phyloP scores from a whole-genome alignment of 306 rosid genomes.

The Pueraria montana region DNA sequence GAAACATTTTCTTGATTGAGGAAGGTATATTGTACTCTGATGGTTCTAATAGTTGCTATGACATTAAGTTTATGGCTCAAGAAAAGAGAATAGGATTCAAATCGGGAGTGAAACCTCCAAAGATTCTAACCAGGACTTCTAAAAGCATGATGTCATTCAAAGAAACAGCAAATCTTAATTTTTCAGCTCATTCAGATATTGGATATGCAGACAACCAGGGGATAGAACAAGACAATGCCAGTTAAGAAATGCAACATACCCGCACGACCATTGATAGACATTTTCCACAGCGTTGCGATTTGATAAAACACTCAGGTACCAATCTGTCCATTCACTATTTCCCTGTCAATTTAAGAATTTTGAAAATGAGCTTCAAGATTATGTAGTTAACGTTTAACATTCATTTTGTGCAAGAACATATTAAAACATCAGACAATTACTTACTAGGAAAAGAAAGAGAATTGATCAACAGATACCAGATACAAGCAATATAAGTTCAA shows the following conservation, averaged over 20 bases:
- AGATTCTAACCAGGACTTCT: neutral
- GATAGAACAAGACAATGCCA: constrained; percentile 16
- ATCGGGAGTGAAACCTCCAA: neutral
- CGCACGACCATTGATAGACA: constrained; percentile 96
- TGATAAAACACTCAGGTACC: constrained; percentile 72
- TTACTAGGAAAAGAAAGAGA: constrained; percentile 18
- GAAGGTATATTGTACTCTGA: constrained; percentile 2
- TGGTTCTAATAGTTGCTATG: neutral
- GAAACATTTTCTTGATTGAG: neutral
- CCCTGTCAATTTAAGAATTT: constrained; percentile 61
- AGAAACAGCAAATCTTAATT: constrained; percentile 13
- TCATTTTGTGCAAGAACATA: constrained; percentile 17
- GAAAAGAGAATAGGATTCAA: neutral
- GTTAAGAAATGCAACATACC: constrained; percentile 72
- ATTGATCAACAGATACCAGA: constrained; percentile 30
- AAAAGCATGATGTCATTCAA: constrained; percentile 30
- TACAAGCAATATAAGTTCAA: constrained; percentile 11
- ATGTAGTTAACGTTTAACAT: constrained; percentile 12
- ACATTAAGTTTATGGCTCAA: constrained; percentile 12
- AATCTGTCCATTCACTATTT: constrained; percentile 84
- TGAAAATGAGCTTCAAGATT: constrained; percentile 38
- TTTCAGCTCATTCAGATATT: constrained; percentile 31
- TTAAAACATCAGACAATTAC: constrained; percentile 33
- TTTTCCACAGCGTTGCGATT: constrained; percentile 86
- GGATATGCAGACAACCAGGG: constrained; percentile 2